Evolutionary conservation across 78 protist genomes (phyloP).

Genomic region (Dictyostelium intermedium): DNA sequence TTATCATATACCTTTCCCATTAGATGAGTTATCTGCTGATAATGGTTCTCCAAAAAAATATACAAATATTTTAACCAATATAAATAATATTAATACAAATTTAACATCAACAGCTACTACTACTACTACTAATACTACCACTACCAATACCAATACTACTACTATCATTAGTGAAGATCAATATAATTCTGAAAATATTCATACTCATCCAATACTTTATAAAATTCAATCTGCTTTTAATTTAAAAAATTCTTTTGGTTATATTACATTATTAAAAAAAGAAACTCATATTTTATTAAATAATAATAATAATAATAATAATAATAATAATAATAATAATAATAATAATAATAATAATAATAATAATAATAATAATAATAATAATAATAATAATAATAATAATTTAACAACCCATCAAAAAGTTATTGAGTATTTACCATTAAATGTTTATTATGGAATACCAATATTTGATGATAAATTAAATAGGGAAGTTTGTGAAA

Average conservation of each 20-base stretch:
- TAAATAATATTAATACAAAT: too few relatives aligned
- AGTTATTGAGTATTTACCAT: slow-evolving; percentile 30
- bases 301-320: neutral
- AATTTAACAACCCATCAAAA: neutral
- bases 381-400: slow-evolving; percentile 1
- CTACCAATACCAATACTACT: neutral
- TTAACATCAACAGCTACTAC: neutral
- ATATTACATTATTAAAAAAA: slow-evolving; percentile 40
- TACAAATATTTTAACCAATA: neutral
- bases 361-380: neutral
- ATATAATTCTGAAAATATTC: slow-evolving; percentile 52
- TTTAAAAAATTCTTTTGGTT: slow-evolving; percentile 60
- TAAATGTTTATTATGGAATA: slow-evolving; percentile 76
- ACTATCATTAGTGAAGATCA: neutral
- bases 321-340: neutral
- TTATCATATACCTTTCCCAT: slow-evolving; percentile 45
- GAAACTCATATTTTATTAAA: neutral
- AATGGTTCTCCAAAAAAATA: neutral
- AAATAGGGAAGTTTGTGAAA: slow-evolving; percentile 38
- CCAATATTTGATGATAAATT: slow-evolving; percentile 69
- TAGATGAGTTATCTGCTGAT: neutral
- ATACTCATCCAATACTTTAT: slow-evolving; percentile 50
- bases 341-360: neutral
- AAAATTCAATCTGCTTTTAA: slow-evolving; percentile 9
- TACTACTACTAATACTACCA: neutral